Percentiles rank a stretch among this genome's conserved stretches.
Conservation (phyloP, 2,329 filamentous ascomycete species). For the Talaromyces sp. region DNA sequence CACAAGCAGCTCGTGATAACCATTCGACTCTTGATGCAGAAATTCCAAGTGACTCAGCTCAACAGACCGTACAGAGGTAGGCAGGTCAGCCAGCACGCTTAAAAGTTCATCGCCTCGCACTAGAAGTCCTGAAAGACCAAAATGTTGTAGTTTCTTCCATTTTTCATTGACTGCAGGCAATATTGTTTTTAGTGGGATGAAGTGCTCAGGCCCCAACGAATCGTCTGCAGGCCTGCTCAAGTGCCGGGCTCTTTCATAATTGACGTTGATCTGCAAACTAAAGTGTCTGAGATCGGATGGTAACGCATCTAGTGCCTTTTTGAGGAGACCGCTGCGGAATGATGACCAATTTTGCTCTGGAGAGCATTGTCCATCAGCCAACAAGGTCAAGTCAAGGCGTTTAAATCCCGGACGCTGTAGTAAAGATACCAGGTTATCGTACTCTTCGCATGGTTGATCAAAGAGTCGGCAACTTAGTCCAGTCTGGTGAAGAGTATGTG, state of each 20-base stretch:
- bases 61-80: constrained; percentile 28
- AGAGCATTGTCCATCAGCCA: constrained; percentile 15
- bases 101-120: constrained; percentile 29
- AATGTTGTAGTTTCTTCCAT: constrained; percentile 30
- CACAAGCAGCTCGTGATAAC: constrained; percentile 18
- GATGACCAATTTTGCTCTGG: constrained; percentile 11
- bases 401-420: constrained; percentile 27
- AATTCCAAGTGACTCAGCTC: constrained; percentile 36
- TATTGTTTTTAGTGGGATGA: constrained; percentile 25
- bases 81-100: constrained; percentile 27
- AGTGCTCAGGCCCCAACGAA: not conserved
- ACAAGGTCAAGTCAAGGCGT: constrained; percentile 28
- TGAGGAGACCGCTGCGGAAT: constrained; percentile 14
- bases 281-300: constrained; percentile 2
- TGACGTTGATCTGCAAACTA: constrained; percentile 1
- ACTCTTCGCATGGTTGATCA: constrained; percentile 25
- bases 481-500: constrained; percentile 24
- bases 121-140: constrained; percentile 29
- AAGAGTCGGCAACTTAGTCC: constrained; percentile 35
- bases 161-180: constrained; percentile 27
- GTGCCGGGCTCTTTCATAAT: not conserved
- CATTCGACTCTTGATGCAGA: constrained; percentile 15
- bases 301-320: not conserved
- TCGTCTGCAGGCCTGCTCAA: not conserved
- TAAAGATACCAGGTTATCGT: constrained; percentile 24